Evolutionary conservation across 2,329 filamentous ascomycete species (phyloP).

Genomic region (Didymella lethalis): DNA sequence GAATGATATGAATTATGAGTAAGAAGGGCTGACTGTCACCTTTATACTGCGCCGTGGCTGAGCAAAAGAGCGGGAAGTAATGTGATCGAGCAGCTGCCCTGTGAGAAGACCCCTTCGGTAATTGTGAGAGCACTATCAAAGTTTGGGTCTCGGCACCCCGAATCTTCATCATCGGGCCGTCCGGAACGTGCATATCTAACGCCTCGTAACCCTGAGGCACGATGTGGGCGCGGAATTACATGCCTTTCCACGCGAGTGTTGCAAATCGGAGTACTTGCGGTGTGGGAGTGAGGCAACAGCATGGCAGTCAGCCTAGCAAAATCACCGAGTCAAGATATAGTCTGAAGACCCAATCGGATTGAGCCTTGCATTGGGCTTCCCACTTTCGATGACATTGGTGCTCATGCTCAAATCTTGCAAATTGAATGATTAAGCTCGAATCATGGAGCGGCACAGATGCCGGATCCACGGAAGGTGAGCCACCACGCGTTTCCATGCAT

Average conservation of each 20-base stretch:
- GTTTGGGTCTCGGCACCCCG: constrained; percentile 17
- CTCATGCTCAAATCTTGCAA: constrained; percentile 2
- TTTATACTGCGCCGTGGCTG: constrained; percentile 14
- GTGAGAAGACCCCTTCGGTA: constrained; percentile 9
- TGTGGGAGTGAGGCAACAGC: constrained; percentile 18
- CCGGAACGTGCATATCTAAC: constrained; percentile 7
- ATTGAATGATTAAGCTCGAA: constrained; percentile 7
- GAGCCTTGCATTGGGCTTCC: constrained; percentile 1
- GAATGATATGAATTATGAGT: background rate
- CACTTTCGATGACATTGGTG: constrained; percentile 7
- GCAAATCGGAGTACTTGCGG: constrained; percentile 15
- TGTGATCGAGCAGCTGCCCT: constrained; percentile 13
- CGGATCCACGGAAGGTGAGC: constrained; percentile 18
- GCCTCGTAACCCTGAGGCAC: constrained; percentile 3
- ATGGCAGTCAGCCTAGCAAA: constrained; percentile 9
- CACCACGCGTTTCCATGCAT: constrained; percentile 19
- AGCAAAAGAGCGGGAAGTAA: constrained; percentile 5
- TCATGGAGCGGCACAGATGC: constrained; percentile 13
- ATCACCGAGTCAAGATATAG: constrained; percentile 10
- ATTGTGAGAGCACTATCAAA: constrained; percentile 14
- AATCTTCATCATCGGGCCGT: constrained; percentile 19
- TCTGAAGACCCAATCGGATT: constrained; percentile 10
- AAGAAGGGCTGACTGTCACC: constrained; percentile 2
- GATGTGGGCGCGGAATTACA: constrained; percentile 3
- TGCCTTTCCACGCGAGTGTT: background rate